Percentiles rank a stretch among this genome's conserved stretches.
Conservation (phyloP, 306 rosid genomes). For the Castanea mollissima region DNA sequence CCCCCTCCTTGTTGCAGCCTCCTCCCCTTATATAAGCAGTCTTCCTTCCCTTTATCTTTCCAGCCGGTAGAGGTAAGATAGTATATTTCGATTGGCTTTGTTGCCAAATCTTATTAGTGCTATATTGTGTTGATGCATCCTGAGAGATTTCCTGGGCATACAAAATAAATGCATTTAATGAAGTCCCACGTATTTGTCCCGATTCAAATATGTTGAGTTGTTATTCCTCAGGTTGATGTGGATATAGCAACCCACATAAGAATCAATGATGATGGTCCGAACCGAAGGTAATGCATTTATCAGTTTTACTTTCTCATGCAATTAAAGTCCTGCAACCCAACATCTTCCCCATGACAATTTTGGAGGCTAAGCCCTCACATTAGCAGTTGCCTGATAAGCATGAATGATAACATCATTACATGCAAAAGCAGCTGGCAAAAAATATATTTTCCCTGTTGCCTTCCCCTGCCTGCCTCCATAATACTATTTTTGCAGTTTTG, state of each 20-base stretch:
- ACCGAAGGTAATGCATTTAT: conserved; percentile 56
- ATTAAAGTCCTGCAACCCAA: conserved; percentile 10
- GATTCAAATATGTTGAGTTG: conserved; percentile 3
- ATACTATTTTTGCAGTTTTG: conserved; percentile 47
- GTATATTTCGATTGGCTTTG: neutral
- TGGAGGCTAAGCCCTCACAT: neutral
- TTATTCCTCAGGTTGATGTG: conserved; percentile 67
- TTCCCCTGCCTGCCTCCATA: neutral
- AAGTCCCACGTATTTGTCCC: neutral
- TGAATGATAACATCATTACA: neutral
- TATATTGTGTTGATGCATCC: neutral
- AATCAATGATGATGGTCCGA: conserved; percentile 63
- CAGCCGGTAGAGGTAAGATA: neutral
- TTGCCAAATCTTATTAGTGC: neutral
- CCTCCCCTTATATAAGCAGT: no score
- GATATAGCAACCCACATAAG: conserved; percentile 78
- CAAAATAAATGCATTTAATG: neutral
- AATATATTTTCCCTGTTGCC: conserved; percentile 1
- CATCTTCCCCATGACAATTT: neutral
- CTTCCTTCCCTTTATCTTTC: no score
- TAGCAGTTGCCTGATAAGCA: neutral
- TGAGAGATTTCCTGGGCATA: neutral
- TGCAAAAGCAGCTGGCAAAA: neutral
- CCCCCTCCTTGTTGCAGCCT: no score
- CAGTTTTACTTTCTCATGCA: conserved; percentile 13